Percentiles rank a stretch among this genome's conserved stretches.
These are phyloP conservation scores for Rutstroemia sp. DNA, from an alignment of 2,329 filamentous ascomycete species.

Conservation along the genomic window DNA sequence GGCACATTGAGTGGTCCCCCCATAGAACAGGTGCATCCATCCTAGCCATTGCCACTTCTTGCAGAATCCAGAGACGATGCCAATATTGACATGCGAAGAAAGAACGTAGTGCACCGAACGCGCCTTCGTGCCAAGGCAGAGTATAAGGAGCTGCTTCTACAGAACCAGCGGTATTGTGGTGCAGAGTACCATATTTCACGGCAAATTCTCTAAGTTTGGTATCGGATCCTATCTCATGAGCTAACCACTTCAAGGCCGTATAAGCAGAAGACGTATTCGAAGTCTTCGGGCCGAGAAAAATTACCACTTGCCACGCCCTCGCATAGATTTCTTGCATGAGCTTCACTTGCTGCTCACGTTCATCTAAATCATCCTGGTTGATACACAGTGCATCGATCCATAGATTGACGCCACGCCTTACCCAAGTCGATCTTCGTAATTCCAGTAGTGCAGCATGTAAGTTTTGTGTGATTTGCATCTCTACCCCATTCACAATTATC, in stretches of 20 bases:
- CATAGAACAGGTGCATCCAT: slow-evolving; percentile 1
- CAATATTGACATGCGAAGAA: slow-evolving; percentile 6
- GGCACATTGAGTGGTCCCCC: background rate
- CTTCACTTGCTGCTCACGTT: slow-evolving; percentile 9
- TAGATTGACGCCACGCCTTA: background rate
- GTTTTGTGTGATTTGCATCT: slow-evolving; percentile 1
- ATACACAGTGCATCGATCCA: slow-evolving; percentile 13
- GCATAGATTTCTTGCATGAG: slow-evolving; percentile 11
- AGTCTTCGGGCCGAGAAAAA: background rate
- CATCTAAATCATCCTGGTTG: slow-evolving; percentile 10
- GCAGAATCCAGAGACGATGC: slow-evolving; percentile 8
- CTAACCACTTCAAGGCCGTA: background rate
- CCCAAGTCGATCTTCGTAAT: background rate
- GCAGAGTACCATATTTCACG: background rate
- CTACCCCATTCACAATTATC: slow-evolving; percentile 1
- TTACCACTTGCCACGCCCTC: slow-evolving; percentile 3
- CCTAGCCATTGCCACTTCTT: slow-evolving; percentile 5
- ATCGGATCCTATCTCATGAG: background rate
- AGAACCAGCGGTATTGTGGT: background rate
- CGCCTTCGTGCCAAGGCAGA: background rate
- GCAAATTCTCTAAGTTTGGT: slow-evolving; percentile 3
- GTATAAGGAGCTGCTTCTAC: background rate
- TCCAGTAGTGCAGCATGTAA: background rate
- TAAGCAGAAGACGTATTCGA: background rate
- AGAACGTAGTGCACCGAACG: background rate